phyloP scores from a whole-genome alignment of 192 early-diverging fungal species.

The Umbelopsis isabellina region DNA sequence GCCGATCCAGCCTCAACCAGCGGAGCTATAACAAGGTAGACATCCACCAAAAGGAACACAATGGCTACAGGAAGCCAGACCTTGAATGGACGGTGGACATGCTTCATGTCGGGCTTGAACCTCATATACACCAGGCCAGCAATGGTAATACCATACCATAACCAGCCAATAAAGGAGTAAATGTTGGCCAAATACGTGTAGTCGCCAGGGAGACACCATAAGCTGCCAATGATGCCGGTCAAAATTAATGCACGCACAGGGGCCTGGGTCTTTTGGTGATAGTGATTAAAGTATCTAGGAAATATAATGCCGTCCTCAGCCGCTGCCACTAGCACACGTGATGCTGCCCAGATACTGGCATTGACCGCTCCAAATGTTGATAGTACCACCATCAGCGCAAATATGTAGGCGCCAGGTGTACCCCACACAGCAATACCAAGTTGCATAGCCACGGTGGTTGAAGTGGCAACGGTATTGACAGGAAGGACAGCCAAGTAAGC shows the following conservation, averaged over 20 bases:
- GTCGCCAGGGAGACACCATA: slow-evolving; percentile 63
- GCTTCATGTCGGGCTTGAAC: slow-evolving; percentile 35
- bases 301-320: slow-evolving; percentile 61
- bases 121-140: slow-evolving; percentile 45
- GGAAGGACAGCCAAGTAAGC: slow-evolving; percentile 84
- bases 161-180: slow-evolving; percentile 74
- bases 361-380: slow-evolving; percentile 76
- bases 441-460: slow-evolving; percentile 64
- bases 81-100: slow-evolving; percentile 45
- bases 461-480: slow-evolving; percentile 58
- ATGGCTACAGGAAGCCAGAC: slow-evolving; percentile 35
- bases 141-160: slow-evolving; percentile 54
- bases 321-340: slow-evolving; percentile 64
- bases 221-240: slow-evolving; percentile 57
- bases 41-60: slow-evolving; percentile 32
- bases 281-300: slow-evolving; percentile 63
- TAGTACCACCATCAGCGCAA: slow-evolving; percentile 70
- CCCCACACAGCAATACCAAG: slow-evolving; percentile 70
- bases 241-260: slow-evolving; percentile 65
- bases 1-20: slow-evolving; percentile 36
- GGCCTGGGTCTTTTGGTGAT: slow-evolving; percentile 56
- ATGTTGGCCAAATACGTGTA: slow-evolving; percentile 72
- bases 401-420: slow-evolving; percentile 59
- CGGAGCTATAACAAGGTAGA: slow-evolving; percentile 39
- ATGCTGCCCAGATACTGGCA: slow-evolving; percentile 70